These are phyloP conservation scores for Rostrohypoxylon terebratum DNA, from an alignment of 495 filamentous ascomycete species.

Conservation along the genomic window DNA sequence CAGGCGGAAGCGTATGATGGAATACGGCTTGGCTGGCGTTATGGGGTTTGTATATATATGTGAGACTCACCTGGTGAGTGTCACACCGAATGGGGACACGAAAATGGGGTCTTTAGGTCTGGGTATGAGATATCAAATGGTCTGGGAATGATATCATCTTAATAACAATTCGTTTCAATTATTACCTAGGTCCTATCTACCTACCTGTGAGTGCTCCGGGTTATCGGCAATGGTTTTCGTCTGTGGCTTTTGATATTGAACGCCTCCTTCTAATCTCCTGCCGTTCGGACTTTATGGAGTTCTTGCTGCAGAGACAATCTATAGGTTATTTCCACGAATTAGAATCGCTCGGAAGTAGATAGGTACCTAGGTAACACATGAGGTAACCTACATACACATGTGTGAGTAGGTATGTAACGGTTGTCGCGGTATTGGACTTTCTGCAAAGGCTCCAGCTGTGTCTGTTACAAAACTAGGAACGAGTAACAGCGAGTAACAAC, in stretches of 20 bases:
- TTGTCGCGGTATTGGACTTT: not conserved
- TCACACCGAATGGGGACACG: not conserved
- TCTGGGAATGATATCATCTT: not conserved
- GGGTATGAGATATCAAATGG: not conserved
- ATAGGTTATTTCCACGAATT: not conserved
- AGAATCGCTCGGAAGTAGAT: not conserved
- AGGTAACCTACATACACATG: not conserved
- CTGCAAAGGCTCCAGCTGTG: not conserved
- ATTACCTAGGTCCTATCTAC: not conserved
- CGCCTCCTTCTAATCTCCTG: not conserved
- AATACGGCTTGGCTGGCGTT: not conserved
- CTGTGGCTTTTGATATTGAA: not conserved
- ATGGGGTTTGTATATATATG: not conserved
- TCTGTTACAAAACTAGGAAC: not conserved
- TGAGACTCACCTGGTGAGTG: too few relatives aligned
- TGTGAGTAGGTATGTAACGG: too few relatives aligned
- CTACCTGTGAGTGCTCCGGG: too few relatives aligned
- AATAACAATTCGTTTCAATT: not conserved
- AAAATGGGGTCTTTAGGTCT: not conserved
- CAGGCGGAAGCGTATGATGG: not conserved
- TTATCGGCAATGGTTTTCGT: not conserved
- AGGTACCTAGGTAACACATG: not conserved
- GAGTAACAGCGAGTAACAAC: not conserved
- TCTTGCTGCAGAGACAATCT: not conserved
- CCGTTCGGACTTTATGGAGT: not conserved